Conservation (phyloP, 1,284 basidiomycete genomes). For the Ceratobasidium sp. region DNA sequence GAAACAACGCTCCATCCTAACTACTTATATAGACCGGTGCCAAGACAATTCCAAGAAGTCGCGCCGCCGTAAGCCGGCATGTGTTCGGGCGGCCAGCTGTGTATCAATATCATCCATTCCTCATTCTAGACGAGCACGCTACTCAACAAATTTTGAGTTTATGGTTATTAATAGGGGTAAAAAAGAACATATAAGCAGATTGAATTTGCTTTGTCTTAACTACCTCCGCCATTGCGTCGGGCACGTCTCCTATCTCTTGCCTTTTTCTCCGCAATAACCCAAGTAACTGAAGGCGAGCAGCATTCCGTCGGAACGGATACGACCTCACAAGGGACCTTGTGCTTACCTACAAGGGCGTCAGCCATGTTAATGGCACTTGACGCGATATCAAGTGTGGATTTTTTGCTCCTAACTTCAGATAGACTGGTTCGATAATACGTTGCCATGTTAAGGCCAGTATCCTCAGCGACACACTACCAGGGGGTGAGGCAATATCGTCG, state of each 20-base stretch:
- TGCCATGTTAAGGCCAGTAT: constrained; percentile 19
- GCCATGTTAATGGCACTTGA: neutral
- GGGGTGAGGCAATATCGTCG: neutral
- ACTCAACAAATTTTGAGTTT: no score
- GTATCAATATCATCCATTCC: neutral
- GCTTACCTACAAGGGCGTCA: constrained; percentile 5
- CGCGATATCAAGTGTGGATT: constrained; percentile 9
- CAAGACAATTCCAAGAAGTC: no score
- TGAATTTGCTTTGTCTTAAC: neutral
- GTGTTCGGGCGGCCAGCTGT: neutral
- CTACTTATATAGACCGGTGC: no score
- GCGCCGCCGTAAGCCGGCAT: no score
- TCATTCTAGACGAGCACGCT: neutral
- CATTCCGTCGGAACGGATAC: neutral
- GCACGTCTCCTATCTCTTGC: constrained; percentile 11
- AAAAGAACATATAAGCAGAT: no score
- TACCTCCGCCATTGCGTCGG: neutral
- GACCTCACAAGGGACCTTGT: neutral
- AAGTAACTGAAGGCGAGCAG: neutral
- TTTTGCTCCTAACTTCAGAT: neutral
- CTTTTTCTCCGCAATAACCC: constrained; percentile 28
- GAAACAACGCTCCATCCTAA: no score
- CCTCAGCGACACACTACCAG: constrained; percentile 13
- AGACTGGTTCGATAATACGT: constrained; percentile 10
- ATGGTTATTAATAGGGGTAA: no score